Base-by-base conservation (phyloP, 2,329 filamentous ascomycete species). In the Fusarium veterinarium region DNA sequence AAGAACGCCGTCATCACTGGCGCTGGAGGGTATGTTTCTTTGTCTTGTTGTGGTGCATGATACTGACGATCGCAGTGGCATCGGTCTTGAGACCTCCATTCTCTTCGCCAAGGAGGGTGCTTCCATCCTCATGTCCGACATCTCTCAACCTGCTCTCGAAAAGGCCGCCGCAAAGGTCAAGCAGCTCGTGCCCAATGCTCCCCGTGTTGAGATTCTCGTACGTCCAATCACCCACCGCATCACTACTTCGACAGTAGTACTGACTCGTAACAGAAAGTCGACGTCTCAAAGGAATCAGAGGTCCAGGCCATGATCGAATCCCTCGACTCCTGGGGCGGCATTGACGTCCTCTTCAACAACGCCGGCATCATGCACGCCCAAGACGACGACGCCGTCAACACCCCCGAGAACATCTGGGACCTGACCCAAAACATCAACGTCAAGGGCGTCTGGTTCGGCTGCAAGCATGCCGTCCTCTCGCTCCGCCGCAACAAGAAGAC, bases 301-400 rank as follows among this genome's bases (percentile, higher is more conserved):
- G 91, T 98, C 37, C 85, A 94, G 78, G 90, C 91, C 62, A 90
- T 93, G 80, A 87, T 97, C 58, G 92, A 93, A 75, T 84, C 88
- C 14, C 84, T 95, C 64, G 95, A 98, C 82, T 80, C 89, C 64
- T 97, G 93, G 93, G 95, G 95, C 79, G 95, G 95, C 48, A 84
- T 96, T 6, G 95, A 98, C 81, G 87, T 97, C 79, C 93, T 97
- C 78, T 98, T 97, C 91, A 98, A 98, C 90, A 98, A 98, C 82
- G 95, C 95, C 30, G 95, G 95, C 61, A 98, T 98, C 83, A 98
- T 98, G 95, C 95, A 97, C 84, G 91, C 90, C 52, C 87, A 92
- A 64, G 92, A 95, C 81, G 91, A 89, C 79, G 91, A 94, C 81
- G 94, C 95, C 53, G 86, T 97, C 80, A 89, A 92, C 81, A 97